Evolutionary conservation across 352 stramenopile species (phyloP), one percentile per base, ranked within the genome.

Genomic region (Globisporangium perplexum): DNA sequence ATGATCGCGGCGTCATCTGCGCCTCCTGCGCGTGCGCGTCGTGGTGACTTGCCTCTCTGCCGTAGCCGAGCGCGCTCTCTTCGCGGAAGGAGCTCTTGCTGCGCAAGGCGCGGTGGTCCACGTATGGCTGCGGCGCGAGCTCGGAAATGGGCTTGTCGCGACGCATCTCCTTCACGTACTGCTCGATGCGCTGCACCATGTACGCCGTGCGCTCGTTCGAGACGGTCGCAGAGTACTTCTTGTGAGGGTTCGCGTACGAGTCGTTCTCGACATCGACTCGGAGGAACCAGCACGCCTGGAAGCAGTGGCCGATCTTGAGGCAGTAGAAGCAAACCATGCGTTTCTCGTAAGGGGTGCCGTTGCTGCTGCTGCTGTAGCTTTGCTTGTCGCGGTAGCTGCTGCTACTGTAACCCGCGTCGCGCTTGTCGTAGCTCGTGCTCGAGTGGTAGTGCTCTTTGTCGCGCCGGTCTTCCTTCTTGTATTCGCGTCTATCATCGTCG

Each of bases 251-350:
- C 12, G 17, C 23, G 38, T 31, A 54, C 51, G 62, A 66, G 10
- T 61, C 50, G 33, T 69, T 74, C 28, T 74, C 58, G 44, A 79
- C 76, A 30, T 76, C 70, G 3, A 62, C 51, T 31, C 69, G 64
- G 22, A 79, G 44, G 42, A 66, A 79, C 70, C 70, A 76, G 51
- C 67, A 79, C 18, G 53, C 47, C 31, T 61, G 68, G 50, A 76
- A 64, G 39, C 65, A 51, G 39, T 79, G 70, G 3, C 67, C 70
- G 36, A 69, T 31, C 60, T 72, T 76, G 14, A 76, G 54, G 28
- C 70, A 79, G 28, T 76, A 79, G 45, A 72, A 79, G 48, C 70
- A 79, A 24, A 55, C 63, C 26, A 62, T 45, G 12, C 36, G 53
- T 7, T 69, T 59, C 12, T 39, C 50, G 26, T 30, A 30, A 11